Percentiles rank a stretch among this genome's conserved stretches.
phyloP scores from a whole-genome alignment of 345 rosid genomes.

The Cardamine occulta region DNA sequence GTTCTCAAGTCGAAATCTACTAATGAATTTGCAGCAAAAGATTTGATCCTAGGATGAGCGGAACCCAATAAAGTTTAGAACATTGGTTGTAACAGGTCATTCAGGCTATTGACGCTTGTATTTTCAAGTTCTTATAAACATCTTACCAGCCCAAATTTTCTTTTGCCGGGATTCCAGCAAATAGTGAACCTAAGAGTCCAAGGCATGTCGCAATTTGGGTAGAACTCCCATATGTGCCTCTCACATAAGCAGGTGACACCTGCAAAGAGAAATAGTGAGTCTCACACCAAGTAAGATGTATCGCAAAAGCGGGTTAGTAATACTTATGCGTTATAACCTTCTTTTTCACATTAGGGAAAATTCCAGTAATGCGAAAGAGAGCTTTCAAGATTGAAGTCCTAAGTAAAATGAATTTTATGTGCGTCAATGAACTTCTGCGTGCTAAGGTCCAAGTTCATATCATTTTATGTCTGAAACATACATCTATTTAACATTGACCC shows the following conservation, averaged over 20 bases:
- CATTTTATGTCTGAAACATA: not conserved
- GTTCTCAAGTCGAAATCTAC: constrained; percentile 7
- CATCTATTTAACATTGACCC: constrained; percentile 9
- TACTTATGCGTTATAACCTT: constrained; percentile 10
- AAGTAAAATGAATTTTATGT: not conserved
- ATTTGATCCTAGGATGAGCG: constrained; percentile 21
- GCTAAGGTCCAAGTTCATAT: constrained; percentile 5
- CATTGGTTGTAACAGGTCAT: constrained; percentile 23
- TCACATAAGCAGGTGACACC: constrained; percentile 90
- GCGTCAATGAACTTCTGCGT: constrained; percentile 1
- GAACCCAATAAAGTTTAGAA: constrained; percentile 5
- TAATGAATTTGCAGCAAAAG: constrained; percentile 11
- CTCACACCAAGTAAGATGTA: constrained; percentile 12
- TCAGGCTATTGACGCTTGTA: not conserved
- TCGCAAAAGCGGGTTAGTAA: not conserved
- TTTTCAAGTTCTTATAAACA: constrained; percentile 11
- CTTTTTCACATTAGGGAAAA: constrained; percentile 19
- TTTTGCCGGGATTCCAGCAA: constrained; percentile 81
- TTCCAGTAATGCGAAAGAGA: constrained; percentile 21
- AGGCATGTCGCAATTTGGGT: constrained; percentile 82
- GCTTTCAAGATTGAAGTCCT: constrained; percentile 15
- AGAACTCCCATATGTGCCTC: constrained; percentile 91
- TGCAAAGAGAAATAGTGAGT: constrained; percentile 41
- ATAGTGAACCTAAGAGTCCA: constrained; percentile 76
- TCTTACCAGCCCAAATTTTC: constrained; percentile 76